These are phyloP conservation scores for Gymnopilus dilepis DNA, from an alignment of 768 basidiomycete species.

Conservation along the genomic window DNA sequence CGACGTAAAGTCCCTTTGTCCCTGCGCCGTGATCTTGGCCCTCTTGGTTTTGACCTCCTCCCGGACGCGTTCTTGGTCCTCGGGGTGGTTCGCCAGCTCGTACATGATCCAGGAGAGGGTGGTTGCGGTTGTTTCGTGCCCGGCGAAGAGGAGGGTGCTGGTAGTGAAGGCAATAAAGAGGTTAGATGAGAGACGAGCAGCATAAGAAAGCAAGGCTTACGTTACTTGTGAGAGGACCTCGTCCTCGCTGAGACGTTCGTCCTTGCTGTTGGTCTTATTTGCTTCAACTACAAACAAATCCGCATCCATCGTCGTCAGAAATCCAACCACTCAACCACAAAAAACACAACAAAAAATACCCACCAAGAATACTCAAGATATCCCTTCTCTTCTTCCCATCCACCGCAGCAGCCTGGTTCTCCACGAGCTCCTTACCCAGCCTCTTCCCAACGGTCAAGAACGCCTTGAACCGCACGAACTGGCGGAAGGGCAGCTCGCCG, in stretches of 20 bases:
- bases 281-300: constrained; percentile 8
- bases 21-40: constrained; percentile 12
- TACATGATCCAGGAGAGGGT: constrained; percentile 14
- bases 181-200: not conserved
- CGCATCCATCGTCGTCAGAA: too few relatives aligned
- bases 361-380: constrained; percentile 18
- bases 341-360: not conserved
- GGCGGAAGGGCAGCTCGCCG: constrained; percentile 15
- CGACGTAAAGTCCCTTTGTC: constrained; percentile 15
- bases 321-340: too few relatives aligned
- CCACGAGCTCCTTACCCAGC: constrained; percentile 14
- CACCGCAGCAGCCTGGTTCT: constrained; percentile 6
- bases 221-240: constrained; percentile 19
- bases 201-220: not conserved
- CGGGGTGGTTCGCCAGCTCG: constrained; percentile 5
- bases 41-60: constrained; percentile 3
- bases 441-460: constrained; percentile 14
- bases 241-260: constrained; percentile 16
- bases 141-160: constrained; percentile 10
- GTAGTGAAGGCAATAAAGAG: too few relatives aligned
- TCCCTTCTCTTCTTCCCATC: constrained; percentile 16
- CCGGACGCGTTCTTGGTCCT: constrained; percentile 6
- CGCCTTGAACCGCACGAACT: constrained; percentile 17
- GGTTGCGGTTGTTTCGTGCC: constrained; percentile 11
- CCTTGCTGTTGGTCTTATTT: constrained; percentile 11